phyloP scores from a whole-genome alignment of 108 stramenopile species.

The Skeletonema grethae region DNA sequence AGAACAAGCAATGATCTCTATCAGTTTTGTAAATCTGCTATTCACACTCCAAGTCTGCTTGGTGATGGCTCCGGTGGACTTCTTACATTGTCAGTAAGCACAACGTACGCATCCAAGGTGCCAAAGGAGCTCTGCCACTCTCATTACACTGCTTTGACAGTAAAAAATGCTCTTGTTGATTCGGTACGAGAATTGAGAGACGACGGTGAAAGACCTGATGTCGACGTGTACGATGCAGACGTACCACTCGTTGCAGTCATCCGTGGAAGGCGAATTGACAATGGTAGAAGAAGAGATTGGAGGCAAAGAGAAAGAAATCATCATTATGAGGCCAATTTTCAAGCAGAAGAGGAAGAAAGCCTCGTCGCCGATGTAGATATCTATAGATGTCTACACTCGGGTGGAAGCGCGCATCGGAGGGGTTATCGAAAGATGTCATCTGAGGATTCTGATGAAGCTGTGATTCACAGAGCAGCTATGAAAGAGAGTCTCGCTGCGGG shows the following conservation, averaged over 20 bases:
- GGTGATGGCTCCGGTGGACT: constrained; percentile 71
- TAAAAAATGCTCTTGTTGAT: constrained; percentile 84
- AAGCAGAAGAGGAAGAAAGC: constrained; percentile 35
- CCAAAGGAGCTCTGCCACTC: constrained; percentile 78
- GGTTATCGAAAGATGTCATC: constrained; percentile 55
- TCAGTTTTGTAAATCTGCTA: constrained; percentile 41
- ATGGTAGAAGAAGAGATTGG: constrained; percentile 16
- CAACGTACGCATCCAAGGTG: constrained; percentile 52
- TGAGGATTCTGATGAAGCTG: constrained; percentile 14
- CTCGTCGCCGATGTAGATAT: constrained; percentile 59
- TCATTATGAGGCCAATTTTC: background rate
- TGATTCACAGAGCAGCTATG: constrained; percentile 81
- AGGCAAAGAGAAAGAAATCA: constrained; percentile 1
- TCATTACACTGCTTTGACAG: constrained; percentile 75
- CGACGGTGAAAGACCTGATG: constrained; percentile 69
- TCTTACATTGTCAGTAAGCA: constrained; percentile 61
- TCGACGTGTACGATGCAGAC: constrained; percentile 73
- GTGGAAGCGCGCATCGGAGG: constrained; percentile 68
- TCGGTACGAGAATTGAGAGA: constrained; percentile 65
- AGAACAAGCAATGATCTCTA: constrained; percentile 63
- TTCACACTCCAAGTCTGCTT: constrained; percentile 59
- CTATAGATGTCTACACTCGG: constrained; percentile 71
- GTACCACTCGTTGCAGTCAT: constrained; percentile 76
- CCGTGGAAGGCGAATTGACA: constrained; percentile 32
- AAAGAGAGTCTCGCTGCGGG: constrained; percentile 86